A percentile compares a stretch with the other conserved stretches of the same genome.
These are phyloP conservation scores for Trichoderma lentiforme DNA, from an alignment of 2,329 filamentous ascomycete species.

Conservation along the genomic window DNA sequence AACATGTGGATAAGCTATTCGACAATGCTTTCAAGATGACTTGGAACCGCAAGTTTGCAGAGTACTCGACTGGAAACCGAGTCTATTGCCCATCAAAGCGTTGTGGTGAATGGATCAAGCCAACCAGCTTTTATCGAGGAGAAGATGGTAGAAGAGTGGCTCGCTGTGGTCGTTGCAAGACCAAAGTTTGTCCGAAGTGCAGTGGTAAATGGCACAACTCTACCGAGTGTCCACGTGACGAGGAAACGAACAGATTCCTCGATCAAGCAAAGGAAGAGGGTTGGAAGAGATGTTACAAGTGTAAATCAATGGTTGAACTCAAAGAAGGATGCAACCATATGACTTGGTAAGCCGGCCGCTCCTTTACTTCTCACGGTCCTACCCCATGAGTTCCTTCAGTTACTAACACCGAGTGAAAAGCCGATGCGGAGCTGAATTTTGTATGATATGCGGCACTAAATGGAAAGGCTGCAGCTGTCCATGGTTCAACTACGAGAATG, in stretches of 20 bases:
- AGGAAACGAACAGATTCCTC: conserved; percentile 61
- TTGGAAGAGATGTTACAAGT: conserved; percentile 74
- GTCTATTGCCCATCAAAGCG: conserved; percentile 71
- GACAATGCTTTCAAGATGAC: conserved; percentile 68
- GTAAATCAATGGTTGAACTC: conserved; percentile 70
- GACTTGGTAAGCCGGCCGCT: conserved; percentile 62
- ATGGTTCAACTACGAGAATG: conserved; percentile 65
- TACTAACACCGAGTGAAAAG: conserved; percentile 34
- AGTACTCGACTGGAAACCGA: conserved; percentile 70
- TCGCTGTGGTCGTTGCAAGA: conserved; percentile 67
- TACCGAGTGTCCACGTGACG: conserved; percentile 67
- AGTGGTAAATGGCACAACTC: conserved; percentile 70
- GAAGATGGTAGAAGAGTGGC: conserved; percentile 61
- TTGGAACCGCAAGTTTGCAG: conserved; percentile 79
- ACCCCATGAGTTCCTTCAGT: conserved; percentile 2
- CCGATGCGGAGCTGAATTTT: conserved; percentile 79
- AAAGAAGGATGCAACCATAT: conserved; percentile 86
- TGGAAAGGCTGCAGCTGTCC: conserved; percentile 85
- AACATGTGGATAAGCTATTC: conserved; percentile 74
- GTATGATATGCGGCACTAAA: conserved; percentile 76
- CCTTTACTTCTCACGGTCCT: conserved; percentile 13
- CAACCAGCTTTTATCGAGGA: conserved; percentile 58
- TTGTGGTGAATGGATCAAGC: conserved; percentile 79
- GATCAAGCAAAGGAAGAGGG: conserved; percentile 63
- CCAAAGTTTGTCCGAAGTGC: conserved; percentile 71